Conservation (phyloP, 116 monocot genomes). For the Papilionanthe hybrid region DNA sequence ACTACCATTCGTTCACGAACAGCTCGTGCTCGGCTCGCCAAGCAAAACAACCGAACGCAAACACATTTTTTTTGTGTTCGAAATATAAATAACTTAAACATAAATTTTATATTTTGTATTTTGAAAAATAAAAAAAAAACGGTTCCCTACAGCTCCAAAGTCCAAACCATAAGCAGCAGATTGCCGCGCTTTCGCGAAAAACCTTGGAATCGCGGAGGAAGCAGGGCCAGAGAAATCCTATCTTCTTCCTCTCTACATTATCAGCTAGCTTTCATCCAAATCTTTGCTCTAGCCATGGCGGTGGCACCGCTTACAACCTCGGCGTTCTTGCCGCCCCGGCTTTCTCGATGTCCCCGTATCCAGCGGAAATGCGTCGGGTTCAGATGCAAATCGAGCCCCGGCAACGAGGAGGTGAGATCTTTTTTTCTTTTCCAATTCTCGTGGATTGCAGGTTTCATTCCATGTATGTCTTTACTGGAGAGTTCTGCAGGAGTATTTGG, state of each 20-base stretch:
- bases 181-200: background rate
- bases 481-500: constrained; percentile 62
- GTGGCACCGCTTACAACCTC: constrained; percentile 19
- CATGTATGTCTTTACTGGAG: background rate
- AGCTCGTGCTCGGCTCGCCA: too few relatives aligned
- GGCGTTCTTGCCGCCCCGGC: constrained; percentile 8
- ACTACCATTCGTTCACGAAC: too few relatives aligned
- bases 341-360: background rate
- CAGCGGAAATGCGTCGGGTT: constrained; percentile 12
- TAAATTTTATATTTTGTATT: too few relatives aligned
- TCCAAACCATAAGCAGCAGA: background rate
- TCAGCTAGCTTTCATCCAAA: constrained; percentile 1
- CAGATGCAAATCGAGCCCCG: constrained; percentile 20
- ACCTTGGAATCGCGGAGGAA: background rate
- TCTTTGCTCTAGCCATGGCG: constrained; percentile 20
- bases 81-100: too few relatives aligned
- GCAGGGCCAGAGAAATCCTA: constrained; percentile 50
- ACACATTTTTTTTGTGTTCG: too few relatives aligned
- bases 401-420: constrained; percentile 26
- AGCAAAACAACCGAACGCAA: too few relatives aligned
- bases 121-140: too few relatives aligned
- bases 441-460: background rate
- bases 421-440: background rate
- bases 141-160: too few relatives aligned
- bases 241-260: constrained; percentile 9